Evolutionary conservation across 805 yeast species (phyloP).

Genomic region (Cyberlindnera sargentensis): DNA sequence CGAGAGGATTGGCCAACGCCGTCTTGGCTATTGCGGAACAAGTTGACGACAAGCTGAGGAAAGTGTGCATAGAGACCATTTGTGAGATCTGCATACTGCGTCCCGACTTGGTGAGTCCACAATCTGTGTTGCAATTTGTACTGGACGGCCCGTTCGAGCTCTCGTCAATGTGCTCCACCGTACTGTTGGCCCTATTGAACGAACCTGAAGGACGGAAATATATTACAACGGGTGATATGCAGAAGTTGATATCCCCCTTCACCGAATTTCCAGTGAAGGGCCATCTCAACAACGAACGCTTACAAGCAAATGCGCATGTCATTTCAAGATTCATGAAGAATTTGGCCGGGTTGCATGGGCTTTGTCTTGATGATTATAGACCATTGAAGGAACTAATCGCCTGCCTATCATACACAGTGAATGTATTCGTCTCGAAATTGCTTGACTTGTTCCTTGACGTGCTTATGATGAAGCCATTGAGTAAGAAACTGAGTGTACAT

Average conservation of each 20-base stretch:
- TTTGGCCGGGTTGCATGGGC: conserved; percentile 70
- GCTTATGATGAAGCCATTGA: conserved; percentile 51
- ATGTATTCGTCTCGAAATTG: conserved; percentile 50
- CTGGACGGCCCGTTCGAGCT: conserved; percentile 47
- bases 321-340: conserved; percentile 56
- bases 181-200: conserved; percentile 52
- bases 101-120: conserved; percentile 35
- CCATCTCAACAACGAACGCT: conserved; percentile 42
- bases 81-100: conserved; percentile 42
- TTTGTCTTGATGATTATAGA: conserved; percentile 48
- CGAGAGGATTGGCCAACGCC: conserved; percentile 60
- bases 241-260: conserved; percentile 59
- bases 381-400: conserved; percentile 51
- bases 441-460: conserved; percentile 68
- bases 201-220: conserved; percentile 43
- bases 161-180: conserved; percentile 36
- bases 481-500: conserved; percentile 6
- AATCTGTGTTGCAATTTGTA: conserved; percentile 37
- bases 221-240: conserved; percentile 54
- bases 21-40: conserved; percentile 57
- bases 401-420: conserved; percentile 55
- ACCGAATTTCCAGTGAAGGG: conserved; percentile 51
- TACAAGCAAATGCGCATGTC: conserved; percentile 55
- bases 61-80: conserved; percentile 44
- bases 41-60: conserved; percentile 42